Evolutionary conservation across 2,329 filamentous ascomycete genomes (phyloP), one percentile per base, ranked within the genome.

Genomic region (Fusarium buharicum): DNA sequence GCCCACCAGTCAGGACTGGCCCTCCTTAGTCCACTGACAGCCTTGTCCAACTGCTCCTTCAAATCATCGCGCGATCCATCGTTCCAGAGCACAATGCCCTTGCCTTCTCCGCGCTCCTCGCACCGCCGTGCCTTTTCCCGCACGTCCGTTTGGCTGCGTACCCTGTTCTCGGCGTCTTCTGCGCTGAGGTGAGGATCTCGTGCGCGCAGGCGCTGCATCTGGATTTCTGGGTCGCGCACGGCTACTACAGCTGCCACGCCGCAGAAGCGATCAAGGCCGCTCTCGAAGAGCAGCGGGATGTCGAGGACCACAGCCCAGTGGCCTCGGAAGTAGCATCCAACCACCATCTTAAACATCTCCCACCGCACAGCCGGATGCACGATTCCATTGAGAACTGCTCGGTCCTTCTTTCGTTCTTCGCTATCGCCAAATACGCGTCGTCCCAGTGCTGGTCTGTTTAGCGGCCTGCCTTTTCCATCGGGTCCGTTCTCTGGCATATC

Each of bases 231-330:
- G 67, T 97, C 91, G 11, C 79, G 81, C 17, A 98, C 93, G 0
- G 90, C 93, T 2, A 98, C 94, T 0, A 99, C 93, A 58, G 97
- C 78, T 14, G 96, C 90, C 0, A 87, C 88, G 4, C 93, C 93
- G 72, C 93, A 97, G 66, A 96, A 86, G 36, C 87, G 81, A 75
- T 99, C 95, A 76, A 97, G 88, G 3, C 88, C 87, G 68, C 87
- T 90, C 81, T 99, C 95, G 70, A 97, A 97, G 37, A 99, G 82
- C 50, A 99, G 80, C 47, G 95, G 95, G 9, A 99, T 89, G 73
- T 99, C 95, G 14, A 98, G 82, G 31, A 99, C 90, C 4, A 97
- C 92, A 0, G 93, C 93, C 92, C 94, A 95, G 72, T 87, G 75
- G 0, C 95, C 94, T 2, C 77, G 77, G 13, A 95, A 51, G 72